Percentiles rank a stretch among this genome's conserved stretches.
These are phyloP conservation scores for Eucalyptus cloeziana DNA, from an alignment of 345 rosid species.

Conservation along the genomic window DNA sequence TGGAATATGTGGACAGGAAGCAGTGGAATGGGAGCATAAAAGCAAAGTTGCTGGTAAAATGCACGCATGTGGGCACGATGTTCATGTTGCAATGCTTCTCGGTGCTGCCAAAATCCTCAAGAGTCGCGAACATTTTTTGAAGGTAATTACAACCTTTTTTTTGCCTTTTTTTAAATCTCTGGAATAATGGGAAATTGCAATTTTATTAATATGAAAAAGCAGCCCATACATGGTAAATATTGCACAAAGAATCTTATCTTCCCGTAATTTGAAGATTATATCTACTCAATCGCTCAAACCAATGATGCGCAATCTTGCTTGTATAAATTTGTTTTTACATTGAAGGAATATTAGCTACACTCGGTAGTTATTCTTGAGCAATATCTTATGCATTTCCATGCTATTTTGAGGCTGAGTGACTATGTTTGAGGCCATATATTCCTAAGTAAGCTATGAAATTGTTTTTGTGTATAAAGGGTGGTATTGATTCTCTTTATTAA, in stretches of 20 bases:
- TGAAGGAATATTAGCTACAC: neutral
- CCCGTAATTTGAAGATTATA: neutral
- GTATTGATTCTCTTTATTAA: neutral
- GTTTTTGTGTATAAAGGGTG: neutral
- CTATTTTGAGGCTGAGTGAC: neutral
- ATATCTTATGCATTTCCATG: neutral
- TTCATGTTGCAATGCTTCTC: conserved; percentile 82
- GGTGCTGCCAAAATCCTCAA: conserved; percentile 82
- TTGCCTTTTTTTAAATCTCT: neutral
- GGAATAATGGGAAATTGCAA: neutral
- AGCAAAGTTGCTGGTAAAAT: conserved; percentile 77
- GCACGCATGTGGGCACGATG: conserved; percentile 97
- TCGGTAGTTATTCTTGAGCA: neutral
- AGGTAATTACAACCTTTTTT: conserved; percentile 5
- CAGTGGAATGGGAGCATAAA: conserved; percentile 74
- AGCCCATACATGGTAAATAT: neutral
- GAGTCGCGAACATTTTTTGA: conserved; percentile 24
- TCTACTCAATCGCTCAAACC: neutral
- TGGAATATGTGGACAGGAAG: conserved; percentile 30
- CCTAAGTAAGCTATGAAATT: neutral
- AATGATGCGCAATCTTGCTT: neutral
- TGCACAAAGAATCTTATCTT: neutral
- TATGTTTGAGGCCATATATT: neutral
- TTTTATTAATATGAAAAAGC: neutral
- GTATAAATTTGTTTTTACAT: neutral